Evolutionary conservation across 495 filamentous ascomycete genomes (phyloP), one percentile per base, ranked within the genome.

Genomic region (Barbatosphaeria neglecta): DNA sequence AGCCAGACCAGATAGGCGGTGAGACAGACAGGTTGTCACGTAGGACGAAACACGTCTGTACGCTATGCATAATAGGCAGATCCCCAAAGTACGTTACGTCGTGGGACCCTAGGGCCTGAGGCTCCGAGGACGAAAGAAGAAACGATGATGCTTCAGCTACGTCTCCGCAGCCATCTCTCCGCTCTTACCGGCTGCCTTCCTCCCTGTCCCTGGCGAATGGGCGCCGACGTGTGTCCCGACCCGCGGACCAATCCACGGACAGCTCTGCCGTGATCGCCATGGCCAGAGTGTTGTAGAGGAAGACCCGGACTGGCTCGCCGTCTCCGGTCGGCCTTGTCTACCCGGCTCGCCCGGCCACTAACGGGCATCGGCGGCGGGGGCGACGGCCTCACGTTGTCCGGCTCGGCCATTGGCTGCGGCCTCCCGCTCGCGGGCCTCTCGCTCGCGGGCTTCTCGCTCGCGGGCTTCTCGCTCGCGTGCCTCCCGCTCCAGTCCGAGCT

Each of bases 401-500:
- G 4, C 31, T 11, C 31, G 9, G 15, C 31, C 2, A 1, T 18
- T 1, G 17, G 37, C 17, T 2, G 19, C 19, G 1, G 39, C 39
- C 10, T 10, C 39, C 20, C 18, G 6, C 6, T 37, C 6, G 7
- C 28, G 28, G 15, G 18, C 33, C 18, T 16, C 15, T 16, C 33
- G 15, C 13, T 16, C 33, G 11, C 15, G 13, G 13, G 15, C 33
- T 13, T 5, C 27, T 6, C 27, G 27, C 22, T 39, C 39, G 15
- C 37, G 43, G 40, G 44, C 40, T 15, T 42, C 43, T 23, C 17
- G 16, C 16, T 41, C 50, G 11, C 38, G 47, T 33, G 42, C 48
- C 47, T 55, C 47, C 38, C 51, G 44, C 40, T 47, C 19, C 41
- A 22, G 52, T 55, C 55, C 63, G 44, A 72, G 53, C 51, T 72